Base-by-base conservation (phyloP, 2,329 filamentous ascomycete genomes). In the Cadophora sp. region DNA sequence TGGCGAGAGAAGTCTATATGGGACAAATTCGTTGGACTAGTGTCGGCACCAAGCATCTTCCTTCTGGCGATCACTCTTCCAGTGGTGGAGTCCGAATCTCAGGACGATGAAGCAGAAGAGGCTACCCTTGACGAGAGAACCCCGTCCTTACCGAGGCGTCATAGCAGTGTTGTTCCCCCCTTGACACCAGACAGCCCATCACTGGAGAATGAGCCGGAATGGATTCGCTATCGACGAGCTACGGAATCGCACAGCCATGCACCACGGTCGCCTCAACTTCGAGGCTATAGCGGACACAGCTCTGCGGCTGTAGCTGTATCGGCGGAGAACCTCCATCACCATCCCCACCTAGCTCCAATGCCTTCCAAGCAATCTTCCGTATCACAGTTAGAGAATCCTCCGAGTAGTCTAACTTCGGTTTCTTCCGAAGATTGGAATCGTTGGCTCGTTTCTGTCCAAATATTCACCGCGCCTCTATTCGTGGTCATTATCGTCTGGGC, bases 11-110 rank as follows among this genome's bases (percentile, higher is more conserved):
- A 97, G 79, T 88, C 83, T n/a, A 79, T 91, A n/a, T 93, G 90
- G 88, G 94, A 95, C 73, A 94, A 92, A 75, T 80, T 94, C 53
- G 81, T 97, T 58, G 95, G 93, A 50, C 74, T 96, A 13, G 84
- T 96, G 45, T 94, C 94, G 8, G 90, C 93, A n/a, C 92, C 94
- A 0, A 96, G 91, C 73, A 93, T 99, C 45, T 92, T 99, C 69
- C 81, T 98, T 1, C 83, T 99, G 4, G 95, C 95, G 0, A 88
- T 96, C 56, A 99, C 96, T 0, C 79, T 99, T 4, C 96, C 96
- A 0, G 94, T 99, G 0, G 92, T 97, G 6, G 95, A 98, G 74
- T 86, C 87, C 0, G 84, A 87, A 22, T 83, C 85, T 8, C 85
- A 88, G 14, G 79, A 82, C 3, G 79, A 79, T 5, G 82, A 84